Evolutionary conservation across 2,329 filamentous ascomycete species (phyloP).

Genomic region (Penicillium brevicompactum): DNA sequence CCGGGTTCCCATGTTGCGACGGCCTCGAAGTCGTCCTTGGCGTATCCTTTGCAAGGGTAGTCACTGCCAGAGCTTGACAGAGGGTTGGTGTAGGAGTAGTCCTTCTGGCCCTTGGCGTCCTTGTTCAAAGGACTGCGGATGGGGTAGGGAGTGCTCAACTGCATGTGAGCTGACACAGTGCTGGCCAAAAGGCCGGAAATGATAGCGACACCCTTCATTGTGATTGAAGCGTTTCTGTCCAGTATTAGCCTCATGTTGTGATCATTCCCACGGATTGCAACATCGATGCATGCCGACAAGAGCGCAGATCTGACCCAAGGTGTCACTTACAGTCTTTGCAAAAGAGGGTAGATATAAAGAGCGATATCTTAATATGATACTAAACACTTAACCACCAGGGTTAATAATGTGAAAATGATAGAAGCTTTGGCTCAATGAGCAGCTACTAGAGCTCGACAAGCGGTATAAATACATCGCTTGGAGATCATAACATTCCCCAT

Average conservation of each 20-base stretch:
- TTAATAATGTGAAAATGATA: constrained; percentile 2
- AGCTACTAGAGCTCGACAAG: neutral
- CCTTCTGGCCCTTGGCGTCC: constrained; percentile 52
- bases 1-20: constrained; percentile 67
- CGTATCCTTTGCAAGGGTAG: constrained; percentile 76
- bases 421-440: neutral
- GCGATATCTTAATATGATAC: constrained; percentile 3
- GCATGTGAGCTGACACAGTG: constrained; percentile 52
- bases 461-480: constrained; percentile 19
- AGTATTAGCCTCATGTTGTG: constrained; percentile 4
- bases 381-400: constrained; percentile 18
- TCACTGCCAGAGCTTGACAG: constrained; percentile 61
- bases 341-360: neutral
- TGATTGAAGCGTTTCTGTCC: constrained; percentile 6
- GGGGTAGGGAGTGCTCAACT: constrained; percentile 58
- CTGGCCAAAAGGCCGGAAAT: constrained; percentile 35
- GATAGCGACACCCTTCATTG: constrained; percentile 37
- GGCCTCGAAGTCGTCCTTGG: constrained; percentile 53
- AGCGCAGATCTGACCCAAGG: neutral
- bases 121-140: constrained; percentile 55
- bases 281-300: neutral
- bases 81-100: constrained; percentile 73
- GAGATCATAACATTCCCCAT: constrained; percentile 17
- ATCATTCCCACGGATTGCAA: neutral
- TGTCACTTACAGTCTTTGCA: constrained; percentile 3